Conservation (phyloP, 1,139 yeast species). For the Saccharomyces pastorianus region DNA sequence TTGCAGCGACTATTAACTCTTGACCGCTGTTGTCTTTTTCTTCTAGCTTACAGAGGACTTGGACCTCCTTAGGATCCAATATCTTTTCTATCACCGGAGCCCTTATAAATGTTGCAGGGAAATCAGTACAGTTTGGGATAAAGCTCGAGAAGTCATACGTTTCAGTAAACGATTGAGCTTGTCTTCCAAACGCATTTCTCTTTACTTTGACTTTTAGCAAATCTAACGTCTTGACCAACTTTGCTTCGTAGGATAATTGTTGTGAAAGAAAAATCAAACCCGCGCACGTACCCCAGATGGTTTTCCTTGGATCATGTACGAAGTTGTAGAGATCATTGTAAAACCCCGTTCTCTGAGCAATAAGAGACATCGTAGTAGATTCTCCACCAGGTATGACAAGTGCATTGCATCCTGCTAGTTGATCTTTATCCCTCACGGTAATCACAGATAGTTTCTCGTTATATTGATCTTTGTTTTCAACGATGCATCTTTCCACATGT, state of each 20-base stretch:
- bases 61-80: too few relatives aligned
- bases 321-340: constrained; percentile 47
- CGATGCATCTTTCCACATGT: constrained; percentile 40
- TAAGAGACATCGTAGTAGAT: constrained; percentile 65
- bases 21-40: too few relatives aligned
- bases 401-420: constrained; percentile 47
- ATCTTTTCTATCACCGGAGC: constrained; percentile 62
- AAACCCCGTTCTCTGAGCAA: constrained; percentile 59
- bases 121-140: constrained; percentile 35
- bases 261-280: too few relatives aligned
- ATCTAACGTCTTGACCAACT: too few relatives aligned
- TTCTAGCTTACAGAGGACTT: too few relatives aligned
- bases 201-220: too few relatives aligned
- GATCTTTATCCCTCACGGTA: constrained; percentile 47
- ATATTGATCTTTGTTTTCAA: constrained; percentile 5
- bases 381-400: constrained; percentile 79
- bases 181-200: too few relatives aligned
- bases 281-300: too few relatives aligned
- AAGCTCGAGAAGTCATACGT: constrained; percentile 43
- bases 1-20: too few relatives aligned
- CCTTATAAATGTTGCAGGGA: constrained; percentile 61
- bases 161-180: constrained; percentile 55
- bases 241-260: too few relatives aligned
- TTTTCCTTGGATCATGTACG: too few relatives aligned
- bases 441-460: constrained; percentile 24